Conservation (phyloP, 2,329 filamentous ascomycete species). For the Talaromyces amestolkiae region DNA sequence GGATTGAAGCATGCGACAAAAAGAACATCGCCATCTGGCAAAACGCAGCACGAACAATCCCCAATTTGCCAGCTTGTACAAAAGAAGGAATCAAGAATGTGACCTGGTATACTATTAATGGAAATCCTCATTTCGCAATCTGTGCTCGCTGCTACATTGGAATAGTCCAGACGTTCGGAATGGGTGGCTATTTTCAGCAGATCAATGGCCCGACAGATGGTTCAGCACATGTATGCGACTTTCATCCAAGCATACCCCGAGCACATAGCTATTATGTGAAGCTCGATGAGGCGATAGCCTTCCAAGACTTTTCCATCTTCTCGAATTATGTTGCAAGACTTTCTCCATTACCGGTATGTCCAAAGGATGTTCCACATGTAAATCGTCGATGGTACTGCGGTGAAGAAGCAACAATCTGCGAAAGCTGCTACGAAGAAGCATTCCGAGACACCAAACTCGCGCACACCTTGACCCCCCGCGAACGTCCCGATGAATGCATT, state of each 20-base stretch:
- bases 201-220: constrained; percentile 4
- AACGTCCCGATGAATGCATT: constrained; percentile 8
- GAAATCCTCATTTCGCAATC: constrained; percentile 6
- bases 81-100: constrained; percentile 14
- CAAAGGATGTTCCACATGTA: background rate
- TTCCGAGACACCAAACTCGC: constrained; percentile 10
- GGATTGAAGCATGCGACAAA: constrained; percentile 11
- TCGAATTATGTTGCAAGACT: constrained; percentile 8
- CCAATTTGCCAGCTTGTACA: background rate
- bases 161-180: background rate
- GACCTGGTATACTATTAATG: constrained; percentile 12
- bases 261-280: constrained; percentile 9
- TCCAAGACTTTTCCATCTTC: constrained; percentile 11
- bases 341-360: background rate
- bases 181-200: constrained; percentile 9
- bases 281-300: constrained; percentile 8
- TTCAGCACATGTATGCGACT: constrained; percentile 12
- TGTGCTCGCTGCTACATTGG: constrained; percentile 15
- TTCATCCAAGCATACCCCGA: background rate
- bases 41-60: constrained; percentile 11
- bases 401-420: constrained; percentile 16
- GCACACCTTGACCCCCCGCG: background rate
- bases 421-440: constrained; percentile 17
- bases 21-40: constrained; percentile 12
- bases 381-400: constrained; percentile 16